Evolutionary conservation across 2,329 filamentous ascomycete genomes (phyloP).

Genomic region (Monosporascus ibericus): DNA sequence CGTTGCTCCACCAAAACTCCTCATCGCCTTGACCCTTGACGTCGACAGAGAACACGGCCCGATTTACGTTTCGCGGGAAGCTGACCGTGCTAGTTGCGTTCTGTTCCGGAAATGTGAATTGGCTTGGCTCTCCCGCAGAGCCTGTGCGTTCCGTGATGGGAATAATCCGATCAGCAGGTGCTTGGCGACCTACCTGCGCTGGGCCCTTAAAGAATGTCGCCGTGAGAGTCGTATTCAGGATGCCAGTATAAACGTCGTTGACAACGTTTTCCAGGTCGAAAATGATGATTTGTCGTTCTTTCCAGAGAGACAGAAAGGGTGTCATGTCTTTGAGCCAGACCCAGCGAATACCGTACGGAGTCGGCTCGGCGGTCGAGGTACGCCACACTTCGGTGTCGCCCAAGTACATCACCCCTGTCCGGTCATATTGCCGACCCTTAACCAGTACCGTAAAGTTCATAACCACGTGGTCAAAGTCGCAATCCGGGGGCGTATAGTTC

Average conservation of each 20-base stretch:
- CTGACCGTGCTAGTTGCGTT: conserved; percentile 51
- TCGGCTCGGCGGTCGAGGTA: conserved; percentile 78
- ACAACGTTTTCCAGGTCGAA: conserved; percentile 75
- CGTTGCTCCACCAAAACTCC: conserved; percentile 84
- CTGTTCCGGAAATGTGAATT: conserved; percentile 60
- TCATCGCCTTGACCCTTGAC: conserved; percentile 71
- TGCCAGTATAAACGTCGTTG: conserved; percentile 63
- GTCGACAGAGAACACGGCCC: conserved; percentile 69
- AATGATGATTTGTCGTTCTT: conserved; percentile 63
- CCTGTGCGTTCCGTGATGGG: conserved; percentile 56
- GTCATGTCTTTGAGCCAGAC: conserved; percentile 76
- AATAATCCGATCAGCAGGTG: conserved; percentile 59
- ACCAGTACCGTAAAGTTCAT: conserved; percentile 73
- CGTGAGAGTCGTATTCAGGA: conserved; percentile 68
- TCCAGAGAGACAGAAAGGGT: conserved; percentile 63
- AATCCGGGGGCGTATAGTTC: conserved; percentile 59
- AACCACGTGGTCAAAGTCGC: conserved; percentile 66
- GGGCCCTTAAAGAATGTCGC: conserved; percentile 60
- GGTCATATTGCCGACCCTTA: conserved; percentile 68
- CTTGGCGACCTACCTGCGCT: conserved; percentile 28
- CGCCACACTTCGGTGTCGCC: conserved; percentile 76
- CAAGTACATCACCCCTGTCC: conserved; percentile 69
- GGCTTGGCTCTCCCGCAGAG: conserved; percentile 48
- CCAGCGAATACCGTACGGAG: conserved; percentile 62
- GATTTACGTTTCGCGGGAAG: conserved; percentile 61